A percentile compares a stretch with the other conserved stretches of the same genome.
Conservation (phyloP, 176 grass and related monocot genomes). For the Paspalum vaginatum region DNA sequence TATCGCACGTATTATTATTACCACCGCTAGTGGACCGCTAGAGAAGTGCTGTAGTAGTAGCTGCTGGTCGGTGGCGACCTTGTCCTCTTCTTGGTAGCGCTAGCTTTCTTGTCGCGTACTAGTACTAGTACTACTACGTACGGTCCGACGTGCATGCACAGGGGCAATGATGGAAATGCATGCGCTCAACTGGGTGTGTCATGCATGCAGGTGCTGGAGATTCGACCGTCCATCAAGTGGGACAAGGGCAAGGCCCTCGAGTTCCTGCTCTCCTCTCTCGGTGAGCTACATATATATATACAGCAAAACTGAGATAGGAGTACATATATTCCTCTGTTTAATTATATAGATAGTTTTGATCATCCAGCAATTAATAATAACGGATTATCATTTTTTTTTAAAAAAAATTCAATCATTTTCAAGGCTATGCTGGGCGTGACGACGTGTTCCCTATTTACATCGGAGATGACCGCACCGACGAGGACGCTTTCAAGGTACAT, state of each 20-base stretch:
- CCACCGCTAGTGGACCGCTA: background rate
- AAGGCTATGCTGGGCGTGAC: conserved; percentile 54
- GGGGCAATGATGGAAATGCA: conserved; percentile 15
- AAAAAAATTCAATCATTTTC: background rate
- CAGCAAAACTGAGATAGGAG: no score
- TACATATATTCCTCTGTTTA: no score
- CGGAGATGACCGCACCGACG: conserved; percentile 88
- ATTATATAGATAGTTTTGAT: no score
- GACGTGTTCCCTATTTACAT: conserved; percentile 85
- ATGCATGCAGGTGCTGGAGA: conserved; percentile 67
- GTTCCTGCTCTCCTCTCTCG: conserved; percentile 75
- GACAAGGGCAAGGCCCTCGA: conserved; percentile 87
- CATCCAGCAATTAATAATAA: no score
- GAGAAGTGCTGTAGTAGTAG: no score
- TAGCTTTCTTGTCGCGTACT: background rate
- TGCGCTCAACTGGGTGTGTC: no score
- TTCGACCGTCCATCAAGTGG: conserved; percentile 86
- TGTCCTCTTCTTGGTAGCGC: conserved; percentile 11
- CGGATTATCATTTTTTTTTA: no score
- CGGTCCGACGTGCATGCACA: conserved; percentile 7
- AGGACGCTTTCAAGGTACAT: conserved; percentile 89
- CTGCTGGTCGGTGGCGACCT: no score
- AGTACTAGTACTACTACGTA: no score
- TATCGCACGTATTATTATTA: background rate
- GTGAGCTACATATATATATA: no score